Conservation (phyloP, 768 basidiomycete genomes). For the Podaxis sp. region DNA sequence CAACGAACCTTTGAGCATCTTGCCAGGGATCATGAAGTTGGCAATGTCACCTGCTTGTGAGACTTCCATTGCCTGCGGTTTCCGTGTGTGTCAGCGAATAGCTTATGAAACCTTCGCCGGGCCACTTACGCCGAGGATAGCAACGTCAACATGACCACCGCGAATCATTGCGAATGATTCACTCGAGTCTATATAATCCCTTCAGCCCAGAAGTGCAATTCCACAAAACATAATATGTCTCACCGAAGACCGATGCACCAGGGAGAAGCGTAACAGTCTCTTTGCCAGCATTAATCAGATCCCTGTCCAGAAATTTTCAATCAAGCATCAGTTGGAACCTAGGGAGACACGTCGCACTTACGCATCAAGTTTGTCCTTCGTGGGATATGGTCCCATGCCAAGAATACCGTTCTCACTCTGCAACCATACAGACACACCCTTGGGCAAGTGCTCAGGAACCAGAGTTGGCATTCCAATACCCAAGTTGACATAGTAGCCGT, state of each 20-base stretch:
- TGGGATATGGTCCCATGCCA: constrained; percentile 90
- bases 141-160: constrained; percentile 91
- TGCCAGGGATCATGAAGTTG: constrained; percentile 98
- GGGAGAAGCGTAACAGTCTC: constrained; percentile 92
- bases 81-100: constrained; percentile 5
- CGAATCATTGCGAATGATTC: constrained; percentile 99
- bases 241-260: constrained; percentile 89
- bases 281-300: constrained; percentile 94
- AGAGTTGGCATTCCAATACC: constrained; percentile 93
- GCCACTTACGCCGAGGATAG: constrained; percentile 81
- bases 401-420: constrained; percentile 92
- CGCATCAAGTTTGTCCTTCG: constrained; percentile 77
- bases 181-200: constrained; percentile 62
- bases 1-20: constrained; percentile 73
- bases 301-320: constrained; percentile 41
- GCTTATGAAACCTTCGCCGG: neutral
- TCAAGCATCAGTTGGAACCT: neutral
- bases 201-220: constrained; percentile 5
- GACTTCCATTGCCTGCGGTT: constrained; percentile 85
- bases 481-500: constrained; percentile 86
- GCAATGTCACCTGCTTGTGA: constrained; percentile 92
- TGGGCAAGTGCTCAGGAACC: constrained; percentile 74
- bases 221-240: constrained; percentile 22
- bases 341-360: constrained; percentile 37
- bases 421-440: constrained; percentile 80